Conservation (phyloP, 2,329 filamentous ascomycete species). For the Colletotrichum tropicicola region DNA sequence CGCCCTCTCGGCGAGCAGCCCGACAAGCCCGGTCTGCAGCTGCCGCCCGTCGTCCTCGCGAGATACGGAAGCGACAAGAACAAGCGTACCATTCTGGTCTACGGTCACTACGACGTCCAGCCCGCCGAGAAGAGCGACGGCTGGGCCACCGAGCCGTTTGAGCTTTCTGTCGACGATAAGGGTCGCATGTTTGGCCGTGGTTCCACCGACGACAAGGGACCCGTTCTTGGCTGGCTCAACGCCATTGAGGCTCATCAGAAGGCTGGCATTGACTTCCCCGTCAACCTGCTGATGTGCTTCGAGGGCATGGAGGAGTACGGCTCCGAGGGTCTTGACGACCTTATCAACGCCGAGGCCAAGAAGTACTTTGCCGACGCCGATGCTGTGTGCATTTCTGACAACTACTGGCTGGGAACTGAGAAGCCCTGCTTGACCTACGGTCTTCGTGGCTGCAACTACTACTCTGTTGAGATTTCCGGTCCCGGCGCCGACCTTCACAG, state of each 20-base stretch:
- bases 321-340: constrained; percentile 93
- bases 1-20: constrained; percentile 91
- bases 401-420: constrained; percentile 99
- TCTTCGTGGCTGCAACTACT: constrained; percentile 97
- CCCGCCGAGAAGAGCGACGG: constrained; percentile 92
- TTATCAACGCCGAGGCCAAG: constrained; percentile 90
- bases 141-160: constrained; percentile 95
- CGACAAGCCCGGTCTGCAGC: constrained; percentile 86
- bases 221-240: constrained; percentile 96
- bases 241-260: constrained; percentile 98
- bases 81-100: constrained; percentile 95
- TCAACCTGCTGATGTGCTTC: constrained; percentile 99
- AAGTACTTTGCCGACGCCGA: constrained; percentile 96
- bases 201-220: constrained; percentile 97
- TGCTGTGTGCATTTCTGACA: constrained; percentile 97
- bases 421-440: constrained; percentile 98
- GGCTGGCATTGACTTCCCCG: constrained; percentile 91
- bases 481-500: constrained; percentile 95
- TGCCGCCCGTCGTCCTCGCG: constrained; percentile 91
- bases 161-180: constrained; percentile 86
- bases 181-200: constrained; percentile 96
- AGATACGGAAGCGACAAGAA: constrained; percentile 91
- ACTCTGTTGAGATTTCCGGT: constrained; percentile 88
- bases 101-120: constrained; percentile 99
- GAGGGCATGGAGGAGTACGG: constrained; percentile 99